Conservation (phyloP, 2,329 filamentous ascomycete genomes). For the Cladosporium cucumerinum region DNA sequence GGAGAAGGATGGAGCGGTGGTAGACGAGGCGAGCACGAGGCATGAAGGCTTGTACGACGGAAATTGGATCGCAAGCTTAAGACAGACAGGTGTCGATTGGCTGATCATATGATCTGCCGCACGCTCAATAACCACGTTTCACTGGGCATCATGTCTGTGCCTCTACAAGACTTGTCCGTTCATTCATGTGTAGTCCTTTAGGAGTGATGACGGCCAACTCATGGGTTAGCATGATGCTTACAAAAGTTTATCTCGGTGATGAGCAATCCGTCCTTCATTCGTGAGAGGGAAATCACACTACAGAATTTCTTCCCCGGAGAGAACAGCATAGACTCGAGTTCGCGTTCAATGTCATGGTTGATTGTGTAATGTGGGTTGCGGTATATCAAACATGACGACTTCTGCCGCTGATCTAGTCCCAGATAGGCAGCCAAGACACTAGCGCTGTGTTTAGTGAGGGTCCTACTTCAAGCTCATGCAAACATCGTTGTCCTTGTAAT, state of each 20-base stretch:
- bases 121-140: not conserved
- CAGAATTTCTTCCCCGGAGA: not conserved
- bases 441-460: not conserved
- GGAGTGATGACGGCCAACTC: not conserved
- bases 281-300: no score
- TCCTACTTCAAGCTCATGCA: not conserved
- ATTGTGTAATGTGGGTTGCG: no score
- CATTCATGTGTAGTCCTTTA: no score
- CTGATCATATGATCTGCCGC: conserved; percentile 16
- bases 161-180: not conserved
- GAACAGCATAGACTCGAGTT: no score
- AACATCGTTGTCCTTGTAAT: not conserved
- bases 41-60: not conserved
- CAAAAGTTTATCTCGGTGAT: not conserved
- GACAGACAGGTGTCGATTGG: conserved; percentile 16
- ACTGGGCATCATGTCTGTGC: not conserved
- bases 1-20: not conserved
- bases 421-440: conserved; percentile 17
- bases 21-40: not conserved
- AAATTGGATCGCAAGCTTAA: conserved; percentile 16
- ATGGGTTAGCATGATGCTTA: not conserved
- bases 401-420: conserved; percentile 2
- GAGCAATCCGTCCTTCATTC: not conserved
- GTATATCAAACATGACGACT: not conserved
- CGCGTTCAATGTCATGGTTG: no score